These are phyloP conservation scores for Zostera marina DNA, from an alignment of 116 monocot species.

Conservation along the genomic window DNA sequence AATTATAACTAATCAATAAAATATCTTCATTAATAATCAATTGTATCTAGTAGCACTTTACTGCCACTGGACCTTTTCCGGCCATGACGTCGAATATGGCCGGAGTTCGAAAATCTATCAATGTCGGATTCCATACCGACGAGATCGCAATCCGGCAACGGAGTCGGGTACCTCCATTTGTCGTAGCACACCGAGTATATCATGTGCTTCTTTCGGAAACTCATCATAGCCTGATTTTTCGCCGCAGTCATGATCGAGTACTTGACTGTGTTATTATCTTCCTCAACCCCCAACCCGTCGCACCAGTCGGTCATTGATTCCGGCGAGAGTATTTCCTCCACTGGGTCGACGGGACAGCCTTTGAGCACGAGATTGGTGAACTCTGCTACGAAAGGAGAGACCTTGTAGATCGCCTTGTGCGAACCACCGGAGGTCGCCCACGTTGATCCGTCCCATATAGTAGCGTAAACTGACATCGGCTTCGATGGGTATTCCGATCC, in stretches of 20 bases:
- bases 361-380: conserved; percentile 43
- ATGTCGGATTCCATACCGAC: not conserved
- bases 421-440: conserved; percentile 56
- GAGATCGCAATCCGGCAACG: conserved; percentile 41
- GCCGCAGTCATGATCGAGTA: conserved; percentile 19
- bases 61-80: no score
- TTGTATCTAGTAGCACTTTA: no score
- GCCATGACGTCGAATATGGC: no score
- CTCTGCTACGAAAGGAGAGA: conserved; percentile 37
- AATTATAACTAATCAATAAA: no score
- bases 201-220: conserved; percentile 35
- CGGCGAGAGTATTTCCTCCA: conserved; percentile 5
- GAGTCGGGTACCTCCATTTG: conserved; percentile 16
- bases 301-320: conserved; percentile 10
- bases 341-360: conserved; percentile 22
- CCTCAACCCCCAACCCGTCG: conserved; percentile 8
- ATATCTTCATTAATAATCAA: no score
- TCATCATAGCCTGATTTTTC: conserved; percentile 30
- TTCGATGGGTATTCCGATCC: conserved; percentile 55
- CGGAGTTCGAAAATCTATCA: no score
- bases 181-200: conserved; percentile 51
- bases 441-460: conserved; percentile 56
- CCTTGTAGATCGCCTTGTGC: conserved; percentile 41
- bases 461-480: conserved; percentile 61
- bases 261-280: conserved; percentile 3